Conservation (phyloP, 2,329 filamentous ascomycete genomes). For the Cryphonectria naterciae region DNA sequence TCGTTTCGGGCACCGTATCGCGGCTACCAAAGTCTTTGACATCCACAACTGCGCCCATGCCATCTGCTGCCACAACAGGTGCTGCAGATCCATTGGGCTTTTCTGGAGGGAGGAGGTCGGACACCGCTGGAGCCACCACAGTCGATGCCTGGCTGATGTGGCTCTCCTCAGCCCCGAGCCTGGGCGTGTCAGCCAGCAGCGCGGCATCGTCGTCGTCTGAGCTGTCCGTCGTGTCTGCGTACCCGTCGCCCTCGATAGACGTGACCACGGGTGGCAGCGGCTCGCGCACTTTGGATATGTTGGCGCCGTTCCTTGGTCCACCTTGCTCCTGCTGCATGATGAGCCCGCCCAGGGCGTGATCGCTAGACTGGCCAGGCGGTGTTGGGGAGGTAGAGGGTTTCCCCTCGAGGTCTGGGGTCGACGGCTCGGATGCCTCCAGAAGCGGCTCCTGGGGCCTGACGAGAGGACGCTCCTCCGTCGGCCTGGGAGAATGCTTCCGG, state of each 20-base stretch:
- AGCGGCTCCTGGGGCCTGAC: constrained; percentile 55
- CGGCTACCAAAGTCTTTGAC: constrained; percentile 23
- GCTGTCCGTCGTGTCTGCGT: constrained; percentile 60
- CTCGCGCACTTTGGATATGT: constrained; percentile 62
- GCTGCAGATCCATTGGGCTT: constrained; percentile 11
- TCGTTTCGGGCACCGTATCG: not conserved
- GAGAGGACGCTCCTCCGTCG: constrained; percentile 60
- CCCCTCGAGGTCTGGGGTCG: constrained; percentile 29
- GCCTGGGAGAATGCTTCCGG: constrained; percentile 59
- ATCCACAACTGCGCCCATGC: constrained; percentile 22
- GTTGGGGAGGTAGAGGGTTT: not conserved
- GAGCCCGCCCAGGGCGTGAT: constrained; percentile 61
- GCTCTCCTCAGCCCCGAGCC: constrained; percentile 30
- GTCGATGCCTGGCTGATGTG: constrained; percentile 29
- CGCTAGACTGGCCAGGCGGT: constrained; percentile 58
- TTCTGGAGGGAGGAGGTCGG: constrained; percentile 6
- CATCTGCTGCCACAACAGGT: not conserved
- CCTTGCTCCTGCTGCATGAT: constrained; percentile 52
- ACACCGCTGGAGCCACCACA: constrained; percentile 7
- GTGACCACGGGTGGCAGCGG: constrained; percentile 74
- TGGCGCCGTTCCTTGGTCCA: constrained; percentile 56
- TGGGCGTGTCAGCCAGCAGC: constrained; percentile 30
- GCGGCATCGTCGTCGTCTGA: constrained; percentile 45
- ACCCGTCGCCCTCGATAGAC: constrained; percentile 67
- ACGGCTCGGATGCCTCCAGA: constrained; percentile 34